Evolutionary conservation across 192 early-diverging fungal genomes (phyloP), one percentile per base, ranked within the genome.

Genomic region (Rhizophagus sp.): DNA sequence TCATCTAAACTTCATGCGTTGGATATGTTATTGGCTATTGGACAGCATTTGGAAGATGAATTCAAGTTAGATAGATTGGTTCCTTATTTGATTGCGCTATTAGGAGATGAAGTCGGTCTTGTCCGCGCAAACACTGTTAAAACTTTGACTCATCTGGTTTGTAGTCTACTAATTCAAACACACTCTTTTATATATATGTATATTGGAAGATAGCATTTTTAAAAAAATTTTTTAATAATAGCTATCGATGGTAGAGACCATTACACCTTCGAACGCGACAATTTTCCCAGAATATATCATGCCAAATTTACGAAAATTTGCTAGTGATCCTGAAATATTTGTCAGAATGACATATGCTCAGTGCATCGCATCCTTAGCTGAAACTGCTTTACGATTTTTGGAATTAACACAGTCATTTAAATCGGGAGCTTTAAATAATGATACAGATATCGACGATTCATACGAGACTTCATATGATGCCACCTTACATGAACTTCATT

Each of bases 231-330:
- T 70, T 3, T 47, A 24, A 34, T 0, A n/a, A 30, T 73, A 95
- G 94, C 76, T 98, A 24, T 84, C 87, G n/a, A 91, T 89, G 68
- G 90, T 97, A 34, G 90, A 93, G 39, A 90, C 87, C 2, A 87
- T 97, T 24, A 92, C 95, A 39, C 89, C 94, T 1, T 89, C 91
- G 57, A 95, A 97, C 82, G 93, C 92, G 49, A 92, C 90, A 19
- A 92, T 98, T 13, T 98, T 97, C 74, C 93, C 93, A 39, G 97
- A 97, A 78, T 97, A 97, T 78, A 89, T 98, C 30, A 84, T 96
- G 17, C 96, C 96, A 11, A 87, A 88, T 25, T 75, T 97, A 36
- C 90, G 92, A 66, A 82, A 86, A 34, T 90, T 97, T 78, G 82
- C 92, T 4, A 82, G 83, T 2, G 96, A 97, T 80, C 81, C 86